Percentiles rank a stretch among this genome's conserved stretches.
These are phyloP conservation scores for Remersonia thermophila DNA, from an alignment of 2,329 filamentous ascomycete genomes.

Conservation along the genomic window DNA sequence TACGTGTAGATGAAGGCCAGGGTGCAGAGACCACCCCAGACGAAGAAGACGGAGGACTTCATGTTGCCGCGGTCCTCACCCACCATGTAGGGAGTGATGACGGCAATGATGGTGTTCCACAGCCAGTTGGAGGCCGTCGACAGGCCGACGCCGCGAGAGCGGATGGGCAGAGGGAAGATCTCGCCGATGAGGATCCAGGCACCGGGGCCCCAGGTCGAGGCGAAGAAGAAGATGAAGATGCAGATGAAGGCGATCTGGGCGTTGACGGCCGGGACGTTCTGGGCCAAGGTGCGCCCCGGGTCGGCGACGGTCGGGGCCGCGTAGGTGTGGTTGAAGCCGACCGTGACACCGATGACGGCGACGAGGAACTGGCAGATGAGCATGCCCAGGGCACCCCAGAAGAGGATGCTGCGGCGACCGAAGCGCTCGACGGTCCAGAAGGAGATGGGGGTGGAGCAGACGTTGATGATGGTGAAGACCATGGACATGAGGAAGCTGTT, in stretches of 20 bases:
- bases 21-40: slow-evolving; percentile 59
- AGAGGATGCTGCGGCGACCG: slow-evolving; percentile 68
- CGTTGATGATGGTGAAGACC: slow-evolving; percentile 81
- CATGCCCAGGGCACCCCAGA: slow-evolving; percentile 73
- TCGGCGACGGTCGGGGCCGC: slow-evolving; percentile 29
- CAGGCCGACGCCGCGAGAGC: slow-evolving; percentile 73
- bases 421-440: slow-evolving; percentile 78
- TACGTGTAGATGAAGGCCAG: slow-evolving; percentile 51
- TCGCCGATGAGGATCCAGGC: slow-evolving; percentile 78
- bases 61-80: slow-evolving; percentile 50
- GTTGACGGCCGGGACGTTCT: slow-evolving; percentile 46
- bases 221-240: slow-evolving; percentile 91
- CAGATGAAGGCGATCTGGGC: slow-evolving; percentile 79
- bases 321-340: slow-evolving; percentile 40
- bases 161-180: slow-evolving; percentile 81
- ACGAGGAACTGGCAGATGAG: slow-evolving; percentile 78
- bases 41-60: slow-evolving; percentile 58
- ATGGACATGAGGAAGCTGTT: slow-evolving; percentile 76
- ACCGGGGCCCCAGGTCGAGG: slow-evolving; percentile 74
- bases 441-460: slow-evolving; percentile 70
- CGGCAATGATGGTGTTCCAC: slow-evolving; percentile 64
- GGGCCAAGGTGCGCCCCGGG: slow-evolving; percentile 26
- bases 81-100: slow-evolving; percentile 65
- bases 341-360: slow-evolving; percentile 58
- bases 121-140: slow-evolving; percentile 88